Base-by-base conservation (phyloP, 768 basidiomycete species). In the Phlegmacium glaucopus region DNA sequence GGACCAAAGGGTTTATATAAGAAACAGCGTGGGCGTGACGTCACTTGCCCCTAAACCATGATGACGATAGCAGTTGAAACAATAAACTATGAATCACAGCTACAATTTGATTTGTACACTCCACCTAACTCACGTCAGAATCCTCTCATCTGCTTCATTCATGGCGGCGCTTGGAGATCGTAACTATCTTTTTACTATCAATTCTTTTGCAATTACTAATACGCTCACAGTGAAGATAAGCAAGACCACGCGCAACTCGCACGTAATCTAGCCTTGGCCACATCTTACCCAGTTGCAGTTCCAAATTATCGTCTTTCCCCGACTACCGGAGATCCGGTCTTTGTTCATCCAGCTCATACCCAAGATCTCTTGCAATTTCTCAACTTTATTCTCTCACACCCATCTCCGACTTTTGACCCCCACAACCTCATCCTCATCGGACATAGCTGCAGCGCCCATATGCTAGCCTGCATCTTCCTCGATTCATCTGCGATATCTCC, bases 81-180 rank as follows among this genome's bases (percentile, higher is more conserved):
- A 22, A 22, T 22, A 22, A 22, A 22, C 22, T 22, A 50, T 17
- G 68, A 74, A 56, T 42, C 58, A 8, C 62, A 62, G 37, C 77
- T 75, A 38, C 63, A 67, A 18, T 83, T 87, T 51, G 87, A 90
- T 59, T 43, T 83, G 2, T 78, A 80, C 66, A 42, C 72, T 27
- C 69, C 13, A 48, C 51, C 34, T 17, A 32, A 22, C 16, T 15
- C 30, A 41, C 43, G 16, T 39, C 18, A 15, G 12, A 27, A 29
- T 39, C 71, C 76, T n/a, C 62, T 90, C 36, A 59, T 90, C 32
- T 80, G 80, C 57, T 91, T 90, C 57, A 68, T 91, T 25, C 90
- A 90, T 55, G 90, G 90, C 26, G 90, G 90, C 28, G 90, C 90
- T 17, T 93, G 90, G 90, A 71, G 80, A 57, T 63, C 80, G 89